Evolutionary conservation across 805 yeast species (phyloP).

Genomic region (Lipomyces orientalis): DNA sequence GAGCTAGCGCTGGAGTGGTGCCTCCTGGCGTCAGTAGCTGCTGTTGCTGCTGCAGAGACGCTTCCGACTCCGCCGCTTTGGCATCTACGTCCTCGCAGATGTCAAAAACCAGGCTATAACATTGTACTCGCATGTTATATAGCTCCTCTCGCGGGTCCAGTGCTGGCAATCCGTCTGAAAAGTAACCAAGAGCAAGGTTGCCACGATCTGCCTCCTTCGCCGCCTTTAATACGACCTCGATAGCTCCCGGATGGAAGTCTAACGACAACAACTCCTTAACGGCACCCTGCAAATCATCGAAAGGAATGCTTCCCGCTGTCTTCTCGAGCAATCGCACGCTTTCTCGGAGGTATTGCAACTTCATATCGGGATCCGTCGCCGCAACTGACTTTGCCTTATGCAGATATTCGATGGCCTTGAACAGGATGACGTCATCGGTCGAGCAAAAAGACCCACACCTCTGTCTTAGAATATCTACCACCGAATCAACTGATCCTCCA

Average conservation of each 20-base stretch:
- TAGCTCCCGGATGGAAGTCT: conserved; percentile 82
- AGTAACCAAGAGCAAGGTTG: conserved; percentile 62
- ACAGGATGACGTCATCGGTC: conserved; percentile 87
- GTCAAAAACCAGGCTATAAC: conserved; percentile 77
- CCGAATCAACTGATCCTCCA: conserved; percentile 92
- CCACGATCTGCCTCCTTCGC: conserved; percentile 72
- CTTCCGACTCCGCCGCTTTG: conserved; percentile 53
- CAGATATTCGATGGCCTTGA: conserved; percentile 90
- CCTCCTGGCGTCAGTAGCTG: conserved; percentile 6
- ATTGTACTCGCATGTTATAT: conserved; percentile 59
- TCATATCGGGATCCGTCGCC: conserved; percentile 67
- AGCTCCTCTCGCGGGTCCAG: conserved; percentile 59
- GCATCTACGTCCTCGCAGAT: conserved; percentile 75
- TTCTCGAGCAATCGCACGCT: conserved; percentile 79
- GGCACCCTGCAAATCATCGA: conserved; percentile 83
- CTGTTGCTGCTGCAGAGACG: conserved; percentile 41
- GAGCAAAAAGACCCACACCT: conserved; percentile 96
- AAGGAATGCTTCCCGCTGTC: conserved; percentile 75
- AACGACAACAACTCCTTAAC: conserved; percentile 76
- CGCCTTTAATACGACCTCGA: conserved; percentile 77
- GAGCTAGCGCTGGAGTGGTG: neutral
- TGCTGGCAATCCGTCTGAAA: conserved; percentile 55
- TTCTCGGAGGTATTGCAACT: conserved; percentile 67
- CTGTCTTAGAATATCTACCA: conserved; percentile 85
- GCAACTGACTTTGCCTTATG: conserved; percentile 83